A percentile compares a stretch with the other conserved stretches of the same genome.
These are phyloP conservation scores for Sorghum bicolor DNA, from an alignment of 176 grass and related monocot genomes.

Conservation along the genomic window DNA sequence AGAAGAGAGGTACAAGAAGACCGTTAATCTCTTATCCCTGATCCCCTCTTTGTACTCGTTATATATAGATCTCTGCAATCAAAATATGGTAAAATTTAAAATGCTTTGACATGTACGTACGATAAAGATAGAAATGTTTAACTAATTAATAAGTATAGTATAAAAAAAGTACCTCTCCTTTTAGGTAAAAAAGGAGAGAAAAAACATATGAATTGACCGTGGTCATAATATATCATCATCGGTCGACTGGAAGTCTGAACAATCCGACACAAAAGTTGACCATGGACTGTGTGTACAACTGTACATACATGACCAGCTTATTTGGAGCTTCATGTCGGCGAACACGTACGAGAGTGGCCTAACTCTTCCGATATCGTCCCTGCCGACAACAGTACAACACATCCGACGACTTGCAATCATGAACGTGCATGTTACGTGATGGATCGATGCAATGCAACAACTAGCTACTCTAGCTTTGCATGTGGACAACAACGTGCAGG, in stretches of 20 bases:
- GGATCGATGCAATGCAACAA: neutral
- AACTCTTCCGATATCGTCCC: neutral
- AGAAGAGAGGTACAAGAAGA: no score
- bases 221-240: neutral
- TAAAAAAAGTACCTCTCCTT: no score
- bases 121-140: no score
- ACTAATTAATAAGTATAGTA: no score
- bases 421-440: neutral
- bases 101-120: no score
- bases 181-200: no score
- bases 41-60: no score
- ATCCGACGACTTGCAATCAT: neutral
- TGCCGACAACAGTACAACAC: neutral
- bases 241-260: neutral
- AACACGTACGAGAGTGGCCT: neutral
- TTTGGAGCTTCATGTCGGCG: constrained; percentile 2
- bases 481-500: neutral
- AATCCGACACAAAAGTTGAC: neutral
- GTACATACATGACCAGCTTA: neutral
- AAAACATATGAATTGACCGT: neutral
- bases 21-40: no score
- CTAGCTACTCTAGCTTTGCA: neutral
- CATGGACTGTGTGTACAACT: neutral
- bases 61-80: no score
- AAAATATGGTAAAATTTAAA: no score